Base-by-base conservation (phyloP, 257 asterid genomes). In the Solanum sparsipilum region DNA sequence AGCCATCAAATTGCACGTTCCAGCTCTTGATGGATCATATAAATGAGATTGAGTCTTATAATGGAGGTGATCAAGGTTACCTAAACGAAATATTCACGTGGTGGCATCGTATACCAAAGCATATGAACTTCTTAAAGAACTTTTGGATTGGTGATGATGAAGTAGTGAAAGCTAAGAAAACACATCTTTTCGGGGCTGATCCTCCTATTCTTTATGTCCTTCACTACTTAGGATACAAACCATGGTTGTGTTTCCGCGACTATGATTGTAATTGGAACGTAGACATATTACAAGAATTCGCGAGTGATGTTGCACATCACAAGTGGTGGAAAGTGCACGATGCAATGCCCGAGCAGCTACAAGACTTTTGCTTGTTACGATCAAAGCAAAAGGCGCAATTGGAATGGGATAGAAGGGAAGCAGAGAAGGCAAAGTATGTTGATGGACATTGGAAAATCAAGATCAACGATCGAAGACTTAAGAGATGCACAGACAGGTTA, bases 71-170 rank as follows among this genome's bases (percentile, higher is more conserved):
- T 20, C 99, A 96, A 85, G 99, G 99, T 0, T 96, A 96, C 90
- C 32, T 96, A 86, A 96, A 96, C 13, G 98, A 96, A 83, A 89
- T 96, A 23, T 95, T 96, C 73, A 94, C 99, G 1, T 94, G 98
- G 98, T 96, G 99, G 99, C 99, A 96, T 58, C 87, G 99, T 31
- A 90, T 96, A 18, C 99, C 99, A 1, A 96, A 94, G 90, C 99
- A 93, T 91, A 93, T 94, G 97, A 96, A 96, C 87, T 96, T 95
- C 89, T 83, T 95, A 39, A 96, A 96, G 48, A 93, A 96, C 84
- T 95, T 96, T 87, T 96, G 99, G 99, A 35, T 92, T 18, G 99
- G 99, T 0, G 99, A 96, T n/a, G 98, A 95, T 23, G 95, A 91
- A 36, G 83, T 5, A 4, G 95, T 92, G 20, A 95, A 89, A 88